These are phyloP conservation scores for Rhizopogon rudus DNA, from an alignment of 768 basidiomycete genomes.

Conservation along the genomic window DNA sequence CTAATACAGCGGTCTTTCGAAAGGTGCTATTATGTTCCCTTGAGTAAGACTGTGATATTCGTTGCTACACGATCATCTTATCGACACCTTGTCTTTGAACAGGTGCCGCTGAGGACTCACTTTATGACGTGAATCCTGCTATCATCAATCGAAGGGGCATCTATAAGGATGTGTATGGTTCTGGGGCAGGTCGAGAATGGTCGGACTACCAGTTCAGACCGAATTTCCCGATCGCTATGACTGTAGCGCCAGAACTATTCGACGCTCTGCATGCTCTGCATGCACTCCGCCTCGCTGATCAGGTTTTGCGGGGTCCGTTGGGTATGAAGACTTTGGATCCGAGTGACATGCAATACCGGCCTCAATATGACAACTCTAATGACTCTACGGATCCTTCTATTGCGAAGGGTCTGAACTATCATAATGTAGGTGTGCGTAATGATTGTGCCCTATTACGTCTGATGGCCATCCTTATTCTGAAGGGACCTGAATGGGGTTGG, in stretches of 20 bases:
- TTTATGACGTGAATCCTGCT: constrained; percentile 63
- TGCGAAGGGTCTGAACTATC: constrained; percentile 95
- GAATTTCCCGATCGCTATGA: constrained; percentile 96
- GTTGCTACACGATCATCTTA: background rate
- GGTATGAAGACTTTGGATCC: constrained; percentile 98
- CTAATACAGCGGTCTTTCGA: constrained; percentile 88
- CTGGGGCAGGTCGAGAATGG: constrained; percentile 85
- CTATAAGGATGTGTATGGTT: constrained; percentile 97
- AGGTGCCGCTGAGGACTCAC: constrained; percentile 69
- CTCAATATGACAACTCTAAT: constrained; percentile 90
- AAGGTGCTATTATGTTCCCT: constrained; percentile 84
- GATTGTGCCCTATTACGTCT: constrained; percentile 10
- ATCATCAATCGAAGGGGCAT: constrained; percentile 89
- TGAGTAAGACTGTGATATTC: constrained; percentile 39
- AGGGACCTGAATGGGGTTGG: constrained; percentile 97
- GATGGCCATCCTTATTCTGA: constrained; percentile 7
- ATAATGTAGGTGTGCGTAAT: constrained; percentile 52
- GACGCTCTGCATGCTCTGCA: constrained; percentile 72
- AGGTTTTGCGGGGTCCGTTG: constrained; percentile 77
- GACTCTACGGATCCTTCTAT: constrained; percentile 78
- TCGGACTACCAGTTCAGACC: constrained; percentile 94
- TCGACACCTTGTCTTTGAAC: constrained; percentile 4
- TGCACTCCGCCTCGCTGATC: constrained; percentile 77
- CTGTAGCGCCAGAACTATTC: constrained; percentile 94
- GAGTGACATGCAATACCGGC: constrained; percentile 81